Evolutionary conservation across 441 rosid genomes (phyloP), one percentile per base, ranked within the genome.

Genomic region (Bruguiera hainesii): DNA sequence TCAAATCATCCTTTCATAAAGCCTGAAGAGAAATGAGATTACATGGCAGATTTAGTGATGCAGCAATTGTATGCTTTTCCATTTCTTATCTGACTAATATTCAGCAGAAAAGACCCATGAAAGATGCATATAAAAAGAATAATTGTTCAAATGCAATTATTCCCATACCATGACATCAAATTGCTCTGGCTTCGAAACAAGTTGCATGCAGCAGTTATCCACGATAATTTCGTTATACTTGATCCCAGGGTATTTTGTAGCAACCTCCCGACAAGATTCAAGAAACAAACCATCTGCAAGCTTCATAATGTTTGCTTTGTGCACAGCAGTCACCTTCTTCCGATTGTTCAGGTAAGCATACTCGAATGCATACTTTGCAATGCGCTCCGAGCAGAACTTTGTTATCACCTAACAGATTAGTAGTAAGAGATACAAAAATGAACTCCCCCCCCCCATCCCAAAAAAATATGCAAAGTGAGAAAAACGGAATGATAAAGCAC

Each of bases 161-260:
- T 69, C 23, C 31, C 82, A 66, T 85, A 95, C 98, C 99, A 95
- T 92, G 78, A 95, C 99, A 62, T 95, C 97, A 42, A 95, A 92
- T 68, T 95, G 98, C 80, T 95, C 99, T 46, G 99, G 99, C 83
- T 83, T 92, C 5, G 98, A 83, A 58, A 95, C 99, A 59, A 95
- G 97, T 78, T 95, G 99, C 99, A 90, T 95, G 80, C 98, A 92
- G 64, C 96, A 95, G 66, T 95, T 95, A 75, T 92, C 99, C 71
- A 95, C 98, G 71, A 90, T 95, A 72, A 95, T 87, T 73, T 95
- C 98, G 52, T 79, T 87, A 78, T 92, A 95, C 23, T 74, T 74
- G 59, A 95, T 95, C 46, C 93, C 87, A 7, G 98, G 98, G 74
- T 92, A 95, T 70, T 80, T 85, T 31, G 83, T 84, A 37, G 99